Base-by-base conservation (phyloP, 176 grass and related monocot genomes). In the Oryza longistaminata region DNA sequence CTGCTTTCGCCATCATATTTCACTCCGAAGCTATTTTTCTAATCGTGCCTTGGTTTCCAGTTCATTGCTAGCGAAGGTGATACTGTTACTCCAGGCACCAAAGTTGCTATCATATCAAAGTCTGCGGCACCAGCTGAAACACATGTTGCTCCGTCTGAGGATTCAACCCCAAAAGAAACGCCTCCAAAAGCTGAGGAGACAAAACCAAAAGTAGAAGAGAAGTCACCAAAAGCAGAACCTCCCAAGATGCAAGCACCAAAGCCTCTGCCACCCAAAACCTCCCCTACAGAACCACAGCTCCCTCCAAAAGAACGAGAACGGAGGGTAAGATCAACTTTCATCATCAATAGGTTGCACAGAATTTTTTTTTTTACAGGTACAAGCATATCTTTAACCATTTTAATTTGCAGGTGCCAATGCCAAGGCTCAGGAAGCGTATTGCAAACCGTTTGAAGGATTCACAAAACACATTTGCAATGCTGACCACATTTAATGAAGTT, bases 401-500 rank as follows among this genome's bases (percentile, higher is more conserved):
- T 78, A 76, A 62, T 67, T 67, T 71, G 66, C 85, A 98, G 96
- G 93, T 98, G 72, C 87, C 96, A 0, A 95, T 98, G 96, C 93
- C 96, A 67, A 95, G 96, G 85, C 87, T 98, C 31, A 98, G 96
- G 65, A 98, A 98, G 69, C 91, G 96, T 66, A 90, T 98, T 82
- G 96, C 96, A 45, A 95, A 94, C 78, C 92, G 96, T 66, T 78
- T 98, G 91, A 95, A 98, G 89, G 96, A 98, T 92, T 98, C 96
- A 85, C 96, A 98, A 64, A 98, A 98, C 74, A 98, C 96, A 55
- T 98, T 98, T 93, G 96, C 96, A 55, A 15, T 98, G 93, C 81
- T 98, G 64, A 95, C 96, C 64, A 98, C 96, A 75, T 98, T 98
- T 76, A 98, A 98, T 89, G 96, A 98, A 93, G 96, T 98, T 80